Base-by-base conservation (phyloP, 805 yeast genomes). In the Starmera amethionina region DNA sequence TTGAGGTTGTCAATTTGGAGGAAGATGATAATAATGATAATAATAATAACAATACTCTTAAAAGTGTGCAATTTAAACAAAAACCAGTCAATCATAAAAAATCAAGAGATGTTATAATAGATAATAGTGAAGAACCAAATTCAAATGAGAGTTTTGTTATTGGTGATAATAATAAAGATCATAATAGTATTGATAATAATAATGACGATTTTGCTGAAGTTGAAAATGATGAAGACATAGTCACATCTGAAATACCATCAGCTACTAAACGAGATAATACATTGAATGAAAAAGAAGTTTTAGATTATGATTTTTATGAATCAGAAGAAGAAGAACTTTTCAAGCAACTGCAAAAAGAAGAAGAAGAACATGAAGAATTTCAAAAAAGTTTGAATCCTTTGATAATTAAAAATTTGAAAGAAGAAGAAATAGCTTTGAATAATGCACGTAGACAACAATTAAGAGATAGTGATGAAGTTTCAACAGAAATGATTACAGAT, bases 391-490 rank as follows among this genome's bases (percentile, higher is more conserved):
- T 75, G 30, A 64, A 61, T 40, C 59, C 59, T 4, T 42, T 33
- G 27, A 18, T 48, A 5, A 35, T 38, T 4, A 37, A 41, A 7
- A 36, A 42, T 37, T 42, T 39, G 37, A 45, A 39, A 42, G 61
- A 58, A 16, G 66, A 68, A 16, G 81, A 71, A 46, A 67, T 63
- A 19, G 56, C 62, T 14, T 61, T 86, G n/a, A 77, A 70, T 48
- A 78, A 76, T 39, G 77, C 80, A 51, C 72, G 76, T 32, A 72
- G 68, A 32, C 78, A 75, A 46, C 86, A 84, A 29, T 74, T 78
- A 42, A 70, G 97, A 49, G 97, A 90, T 57, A 76, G 97, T 0
- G 97, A 93, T 54, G 94, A 84, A 50, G 96, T 90, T 1, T 83
- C 96, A 0, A 73, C 75, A 7, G 74, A 74, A 2, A 93, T 93